Evolutionary conservation across 345 rosid genomes (phyloP), one percentile per base, ranked within the genome.

Genomic region (Erysimum cheiranthoides): DNA sequence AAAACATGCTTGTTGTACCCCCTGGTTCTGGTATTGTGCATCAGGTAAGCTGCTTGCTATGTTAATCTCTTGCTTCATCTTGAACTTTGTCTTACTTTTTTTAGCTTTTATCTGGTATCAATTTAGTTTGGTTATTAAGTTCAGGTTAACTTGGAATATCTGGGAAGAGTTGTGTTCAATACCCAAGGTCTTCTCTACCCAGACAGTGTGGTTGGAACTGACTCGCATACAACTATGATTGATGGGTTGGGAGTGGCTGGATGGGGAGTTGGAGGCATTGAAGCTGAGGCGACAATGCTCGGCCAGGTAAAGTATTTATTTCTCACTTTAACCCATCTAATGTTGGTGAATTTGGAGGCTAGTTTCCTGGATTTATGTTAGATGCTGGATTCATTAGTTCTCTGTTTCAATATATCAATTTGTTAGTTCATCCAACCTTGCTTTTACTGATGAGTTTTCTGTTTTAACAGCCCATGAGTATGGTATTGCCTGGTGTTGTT

Each of bases 261-360:
- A 42, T 93, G 97, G 98, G 98, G 98, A 84, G 97, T 93, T 76
- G 96, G 98, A 59, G 97, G 97, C 42, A 93, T 93, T 65, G 97
- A 93, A 84, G 98, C 98, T 18, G 98, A 93, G 81, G 97, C 98
- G 61, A 82, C 91, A 50, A 93, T 93, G 98, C 98, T 93, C 82
- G 98, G 98, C 71, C 97, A 93, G 91, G 98, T 89, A 84, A 77
- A 69, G n/a, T 43, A 34, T 36, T 52, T 27, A 52, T 52, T 11
- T 27, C 9, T 11, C 2, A 52, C 32, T 11, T 52, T 51, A 51
- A 14, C 31, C 12, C 27, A 17, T 47, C 31, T 18, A 51, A 5
- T 25, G 32, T 51, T 25, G 14, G 8, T 25, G 14, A 10, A 50
- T 50, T 21, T 50, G 31, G 31, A 10, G 57, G 32, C 57, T 5